Evolutionary conservation across 139 green algal genomes (phyloP).

Genomic region (Chlorella sp.): DNA sequence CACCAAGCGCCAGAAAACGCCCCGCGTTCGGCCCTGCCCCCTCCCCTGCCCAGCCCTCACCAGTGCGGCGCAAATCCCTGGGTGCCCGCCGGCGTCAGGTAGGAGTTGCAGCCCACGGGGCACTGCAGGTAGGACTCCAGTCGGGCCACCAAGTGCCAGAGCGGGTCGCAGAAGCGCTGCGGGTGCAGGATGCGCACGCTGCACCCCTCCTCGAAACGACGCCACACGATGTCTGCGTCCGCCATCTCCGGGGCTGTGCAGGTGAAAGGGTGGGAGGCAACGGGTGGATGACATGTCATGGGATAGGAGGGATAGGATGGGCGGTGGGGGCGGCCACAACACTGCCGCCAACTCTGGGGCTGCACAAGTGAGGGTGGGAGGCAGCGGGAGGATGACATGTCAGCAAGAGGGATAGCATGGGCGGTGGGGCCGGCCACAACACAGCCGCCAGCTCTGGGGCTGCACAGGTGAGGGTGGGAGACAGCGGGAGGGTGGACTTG

Average conservation of each 20-base stretch:
- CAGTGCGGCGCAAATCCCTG: conserved; percentile 82
- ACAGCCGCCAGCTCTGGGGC: conserved; percentile 52
- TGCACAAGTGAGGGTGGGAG: not conserved
- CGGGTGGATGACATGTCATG: not conserved
- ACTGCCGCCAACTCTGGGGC: too few relatives aligned
- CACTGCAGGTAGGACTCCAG: conserved; percentile 79
- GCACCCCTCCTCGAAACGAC: conserved; percentile 48
- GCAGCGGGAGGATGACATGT: too few relatives aligned
- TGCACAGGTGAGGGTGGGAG: not conserved
- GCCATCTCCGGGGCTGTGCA: conserved; percentile 46
- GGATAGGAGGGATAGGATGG: not conserved
- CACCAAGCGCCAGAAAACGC: too few relatives aligned
- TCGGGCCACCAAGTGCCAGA: conserved; percentile 37
- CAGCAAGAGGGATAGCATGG: not conserved
- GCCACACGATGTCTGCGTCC: conserved; percentile 61
- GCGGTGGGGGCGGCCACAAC: not conserved
- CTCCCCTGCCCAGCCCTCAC: not conserved
- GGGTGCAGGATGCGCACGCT: conserved; percentile 80
- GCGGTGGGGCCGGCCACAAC: too few relatives aligned
- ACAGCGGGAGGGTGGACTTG: not conserved
- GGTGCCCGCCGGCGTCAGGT: conserved; percentile 63
- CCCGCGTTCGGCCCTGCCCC: not conserved
- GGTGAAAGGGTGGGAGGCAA: not conserved
- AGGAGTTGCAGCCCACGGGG: conserved; percentile 73
- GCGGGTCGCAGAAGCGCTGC: conserved; percentile 68